Evolutionary conservation across 177 flowering plant species (phyloP).

Genomic region (Tripterygium wilfordii): DNA sequence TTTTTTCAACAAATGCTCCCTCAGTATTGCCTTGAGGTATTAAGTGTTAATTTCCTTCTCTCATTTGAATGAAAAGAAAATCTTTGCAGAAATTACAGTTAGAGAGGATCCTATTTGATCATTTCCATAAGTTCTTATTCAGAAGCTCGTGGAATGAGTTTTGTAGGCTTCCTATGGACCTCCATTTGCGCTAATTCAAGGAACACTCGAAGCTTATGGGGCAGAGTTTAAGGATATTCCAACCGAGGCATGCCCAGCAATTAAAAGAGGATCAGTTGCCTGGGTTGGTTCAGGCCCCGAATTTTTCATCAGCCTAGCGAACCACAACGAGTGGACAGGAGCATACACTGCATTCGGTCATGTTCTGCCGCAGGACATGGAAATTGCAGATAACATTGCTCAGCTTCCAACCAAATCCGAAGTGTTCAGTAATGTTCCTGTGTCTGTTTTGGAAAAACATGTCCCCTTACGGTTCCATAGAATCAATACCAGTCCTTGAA

Average conservation of each 20-base stretch:
- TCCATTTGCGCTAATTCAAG: slow-evolving; percentile 91
- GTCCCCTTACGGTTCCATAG: slow-evolving; percentile 44
- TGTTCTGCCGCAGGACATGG: slow-evolving; percentile 89
- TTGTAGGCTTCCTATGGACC: slow-evolving; percentile 91
- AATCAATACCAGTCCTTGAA: slow-evolving; percentile 23
- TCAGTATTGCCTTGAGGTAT: too few species aligned
- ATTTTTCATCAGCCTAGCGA: slow-evolving; percentile 90
- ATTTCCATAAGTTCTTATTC: background rate
- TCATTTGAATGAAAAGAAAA: too few species aligned
- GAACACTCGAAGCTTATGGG: slow-evolving; percentile 75
- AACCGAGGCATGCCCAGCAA: slow-evolving; percentile 57
- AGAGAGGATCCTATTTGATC: too few species aligned
- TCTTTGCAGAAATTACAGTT: too few species aligned
- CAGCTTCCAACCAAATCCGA: slow-evolving; percentile 65
- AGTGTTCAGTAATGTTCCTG: slow-evolving; percentile 66
- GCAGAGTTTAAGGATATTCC: slow-evolving; percentile 40
- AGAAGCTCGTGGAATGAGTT: too few species aligned
- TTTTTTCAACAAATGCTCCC: too few species aligned
- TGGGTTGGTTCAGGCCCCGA: slow-evolving; percentile 95
- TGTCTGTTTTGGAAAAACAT: slow-evolving; percentile 62
- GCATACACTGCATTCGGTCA: slow-evolving; percentile 78
- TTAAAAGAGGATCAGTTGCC: slow-evolving; percentile 87
- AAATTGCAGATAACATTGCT: slow-evolving; percentile 73
- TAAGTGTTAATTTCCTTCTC: too few species aligned
- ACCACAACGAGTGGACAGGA: slow-evolving; percentile 83